Conservation (phyloP, 2,329 filamentous ascomycete genomes). For the Colletotrichum sp. region DNA sequence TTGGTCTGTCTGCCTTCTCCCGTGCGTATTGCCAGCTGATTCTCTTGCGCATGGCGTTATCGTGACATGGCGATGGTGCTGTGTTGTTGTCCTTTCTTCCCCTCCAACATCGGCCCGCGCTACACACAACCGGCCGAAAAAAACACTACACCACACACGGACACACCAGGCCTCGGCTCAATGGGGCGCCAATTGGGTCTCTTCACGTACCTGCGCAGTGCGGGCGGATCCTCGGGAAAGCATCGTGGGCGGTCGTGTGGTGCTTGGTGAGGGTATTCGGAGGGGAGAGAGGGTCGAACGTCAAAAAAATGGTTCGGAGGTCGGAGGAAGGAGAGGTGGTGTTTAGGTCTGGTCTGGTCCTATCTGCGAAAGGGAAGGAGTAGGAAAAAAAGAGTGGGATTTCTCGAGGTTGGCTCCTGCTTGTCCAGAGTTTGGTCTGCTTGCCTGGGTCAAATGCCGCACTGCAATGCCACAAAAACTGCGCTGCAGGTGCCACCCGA, state of each 20-base stretch:
- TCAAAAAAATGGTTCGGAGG: neutral
- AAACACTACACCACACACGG: neutral
- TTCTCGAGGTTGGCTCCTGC: neutral
- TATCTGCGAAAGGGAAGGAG: neutral
- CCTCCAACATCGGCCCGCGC: neutral
- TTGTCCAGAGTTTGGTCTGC: neutral
- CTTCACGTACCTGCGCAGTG: slow-evolving; percentile 60
- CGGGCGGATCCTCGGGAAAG: slow-evolving; percentile 62
- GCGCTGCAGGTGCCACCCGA: neutral
- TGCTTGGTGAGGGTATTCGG: slow-evolving; percentile 18
- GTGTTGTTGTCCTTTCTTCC: neutral
- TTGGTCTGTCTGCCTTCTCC: neutral
- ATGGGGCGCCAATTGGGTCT: slow-evolving; percentile 2
- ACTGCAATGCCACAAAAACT: neutral
- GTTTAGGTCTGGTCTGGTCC: neutral
- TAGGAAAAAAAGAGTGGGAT: slow-evolving; percentile 18
- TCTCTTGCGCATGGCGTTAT: neutral
- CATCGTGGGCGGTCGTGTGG: slow-evolving; percentile 46
- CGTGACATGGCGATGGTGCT: neutral
- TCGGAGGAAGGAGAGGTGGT: neutral
- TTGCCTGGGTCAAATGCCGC: slow-evolving; percentile 13
- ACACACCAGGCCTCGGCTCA: neutral
- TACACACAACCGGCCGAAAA: neutral
- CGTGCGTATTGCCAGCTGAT: neutral
- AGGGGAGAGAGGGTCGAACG: neutral